phyloP scores from a whole-genome alignment of 2,329 filamentous ascomycete species.

The Claviceps pazoutovae region DNA sequence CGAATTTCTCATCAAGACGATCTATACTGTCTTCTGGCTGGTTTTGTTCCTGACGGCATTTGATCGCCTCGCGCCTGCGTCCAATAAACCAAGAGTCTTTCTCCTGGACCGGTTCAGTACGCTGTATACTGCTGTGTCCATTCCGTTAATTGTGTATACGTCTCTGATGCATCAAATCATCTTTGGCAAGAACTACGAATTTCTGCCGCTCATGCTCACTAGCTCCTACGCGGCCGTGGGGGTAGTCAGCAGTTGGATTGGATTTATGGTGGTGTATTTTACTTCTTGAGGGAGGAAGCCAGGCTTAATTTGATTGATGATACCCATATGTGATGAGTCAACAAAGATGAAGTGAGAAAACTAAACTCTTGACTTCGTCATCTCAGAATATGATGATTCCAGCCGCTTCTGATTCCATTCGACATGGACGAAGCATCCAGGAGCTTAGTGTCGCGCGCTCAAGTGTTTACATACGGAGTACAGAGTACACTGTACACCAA shows the following conservation, averaged over 20 bases:
- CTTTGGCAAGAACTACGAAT: conserved; percentile 74
- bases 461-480: too few relatives aligned
- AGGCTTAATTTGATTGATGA: conserved; percentile 1
- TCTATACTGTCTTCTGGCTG: conserved; percentile 89
- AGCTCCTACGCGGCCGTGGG: conserved; percentile 89
- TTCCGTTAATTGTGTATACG: conserved; percentile 80
- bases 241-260: conserved; percentile 91
- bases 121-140: conserved; percentile 77
- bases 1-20: conserved; percentile 86
- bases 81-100: conserved; percentile 68
- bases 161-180: conserved; percentile 71
- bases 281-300: conserved; percentile 25
- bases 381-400: not conserved
- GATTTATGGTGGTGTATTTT: conserved; percentile 88
- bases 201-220: conserved; percentile 91
- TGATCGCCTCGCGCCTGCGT: conserved; percentile 75
- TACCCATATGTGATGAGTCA: not conserved
- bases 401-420: not conserved
- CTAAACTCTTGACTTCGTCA: not conserved
- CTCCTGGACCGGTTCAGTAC: conserved; percentile 82
- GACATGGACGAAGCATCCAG: too few relatives aligned
- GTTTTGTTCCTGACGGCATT: conserved; percentile 75
- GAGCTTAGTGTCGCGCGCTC: too few relatives aligned
- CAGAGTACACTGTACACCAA: too few relatives aligned
- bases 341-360: not conserved